Evolutionary conservation across 2,329 filamentous ascomycete genomes (phyloP).

Genomic region (Lasiodiplodia hormozganensis): DNA sequence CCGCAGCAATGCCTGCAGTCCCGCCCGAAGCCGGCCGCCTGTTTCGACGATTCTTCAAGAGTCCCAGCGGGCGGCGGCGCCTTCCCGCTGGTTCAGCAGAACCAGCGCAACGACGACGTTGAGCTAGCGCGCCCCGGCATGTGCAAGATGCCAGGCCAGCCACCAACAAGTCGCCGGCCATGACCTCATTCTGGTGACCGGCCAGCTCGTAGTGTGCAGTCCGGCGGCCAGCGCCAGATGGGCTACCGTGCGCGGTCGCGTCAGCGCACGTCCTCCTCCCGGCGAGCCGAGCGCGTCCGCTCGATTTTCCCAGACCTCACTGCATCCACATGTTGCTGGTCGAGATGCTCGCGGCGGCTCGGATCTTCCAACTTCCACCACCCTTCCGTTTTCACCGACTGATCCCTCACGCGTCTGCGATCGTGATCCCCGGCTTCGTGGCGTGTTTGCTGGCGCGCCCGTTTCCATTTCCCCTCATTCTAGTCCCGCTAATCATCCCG

Average conservation of each 20-base stretch:
- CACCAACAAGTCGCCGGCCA: slow-evolving; percentile 6
- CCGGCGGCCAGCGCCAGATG: slow-evolving; percentile 13
- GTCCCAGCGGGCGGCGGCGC: background rate
- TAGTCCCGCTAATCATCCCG: background rate
- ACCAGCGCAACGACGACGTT: background rate
- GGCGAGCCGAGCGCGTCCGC: slow-evolving; percentile 6
- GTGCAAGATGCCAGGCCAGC: slow-evolving; percentile 5
- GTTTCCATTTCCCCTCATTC: background rate
- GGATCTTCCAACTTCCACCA: background rate
- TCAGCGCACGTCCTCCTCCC: slow-evolving; percentile 18
- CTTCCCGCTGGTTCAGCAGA: background rate
- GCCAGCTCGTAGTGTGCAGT: background rate
- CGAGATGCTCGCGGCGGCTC: background rate
- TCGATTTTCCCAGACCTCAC: slow-evolving; percentile 21
- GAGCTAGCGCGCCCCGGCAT: slow-evolving; percentile 7
- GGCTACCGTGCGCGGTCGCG: slow-evolving; percentile 20
- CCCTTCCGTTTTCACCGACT: slow-evolving; percentile 13
- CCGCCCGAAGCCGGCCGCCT: slow-evolving; percentile 8
- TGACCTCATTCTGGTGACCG: slow-evolving; percentile 1
- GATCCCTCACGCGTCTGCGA: background rate
- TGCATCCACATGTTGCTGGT: background rate
- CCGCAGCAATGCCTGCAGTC: slow-evolving; percentile 23
- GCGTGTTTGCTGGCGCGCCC: background rate
- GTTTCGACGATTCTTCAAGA: background rate
- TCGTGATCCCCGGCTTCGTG: background rate